Base-by-base conservation (phyloP, 2,329 filamentous ascomycete species). In the Aureobasidium sp. region DNA sequence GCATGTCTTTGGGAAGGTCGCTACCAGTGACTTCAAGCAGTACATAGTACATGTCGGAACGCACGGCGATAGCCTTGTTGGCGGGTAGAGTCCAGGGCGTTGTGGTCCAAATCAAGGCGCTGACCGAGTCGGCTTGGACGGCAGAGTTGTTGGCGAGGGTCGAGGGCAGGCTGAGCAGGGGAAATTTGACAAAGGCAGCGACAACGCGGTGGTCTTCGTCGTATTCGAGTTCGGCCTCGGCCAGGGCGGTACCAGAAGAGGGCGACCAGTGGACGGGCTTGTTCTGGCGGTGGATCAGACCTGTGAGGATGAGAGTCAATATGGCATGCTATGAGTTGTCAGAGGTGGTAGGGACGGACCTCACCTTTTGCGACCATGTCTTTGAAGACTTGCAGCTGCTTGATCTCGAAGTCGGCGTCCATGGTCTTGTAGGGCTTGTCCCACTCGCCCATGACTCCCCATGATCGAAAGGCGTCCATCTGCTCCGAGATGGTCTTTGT, bases 71-170 rank as follows among this genome's bases (percentile, higher is more conserved):
- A 0, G 90, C 92, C 70, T 85, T 85, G 72, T 99, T 99, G 1
- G 93, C 92, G 0, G 94, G 93, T 5, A 99, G 78, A 0, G 94
- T 99, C 94, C 94, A 99, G 0, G 94, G 94, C 0, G 94, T 99
- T 0, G 94, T 99, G 1, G 94, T 99, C 94, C 94, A 99, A 57
- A 97, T 90, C n/a, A 94, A 82, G n/a, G 89, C 90, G 71, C 82
- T 88, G 12, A 97, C 70, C 5, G 79, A 76, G 4, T 80, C 79
- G 6, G 74, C 66, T 24, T 82, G 72, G 3, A 79, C 67, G 29
- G 70, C 66, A 2, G 72, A 67, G 19, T 69, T 63, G 0, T 64
- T 56, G 29, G 65, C 60, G 9, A 86, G 67, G 27, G 75, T 70
- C 8, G 75, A 70, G 0, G 81, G 77, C 14, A 84, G 61, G 11